phyloP scores from a whole-genome alignment of 2,329 filamentous ascomycete species.

The Helicocarpus griseus region DNA sequence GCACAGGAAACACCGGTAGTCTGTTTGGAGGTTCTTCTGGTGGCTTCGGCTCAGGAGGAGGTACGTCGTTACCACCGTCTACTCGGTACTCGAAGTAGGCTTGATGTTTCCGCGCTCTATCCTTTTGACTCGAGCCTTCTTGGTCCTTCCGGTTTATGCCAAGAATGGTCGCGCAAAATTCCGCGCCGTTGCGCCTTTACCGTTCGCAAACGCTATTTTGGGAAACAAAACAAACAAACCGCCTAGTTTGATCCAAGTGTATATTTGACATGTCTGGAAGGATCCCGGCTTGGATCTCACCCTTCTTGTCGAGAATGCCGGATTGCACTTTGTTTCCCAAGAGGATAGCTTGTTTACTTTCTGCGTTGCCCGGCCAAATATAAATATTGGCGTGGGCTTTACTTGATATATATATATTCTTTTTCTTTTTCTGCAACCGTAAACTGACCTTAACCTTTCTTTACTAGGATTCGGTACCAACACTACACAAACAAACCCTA shows the following conservation, averaged over 20 bases:
- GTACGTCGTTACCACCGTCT: constrained; percentile 14
- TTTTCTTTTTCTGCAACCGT: not conserved
- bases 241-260: not conserved
- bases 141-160: not conserved
- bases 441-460: not conserved
- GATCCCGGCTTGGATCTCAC: not conserved
- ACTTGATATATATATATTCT: not conserved
- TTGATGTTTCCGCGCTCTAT: not conserved
- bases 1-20: constrained; percentile 18
- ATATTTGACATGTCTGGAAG: not conserved
- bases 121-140: not conserved
- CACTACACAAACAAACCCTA: constrained; percentile 11
- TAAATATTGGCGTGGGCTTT: too few relatives aligned
- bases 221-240: not conserved
- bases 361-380: not conserved
- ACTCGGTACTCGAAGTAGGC: not conserved
- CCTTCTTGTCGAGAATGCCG: not conserved
- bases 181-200: not conserved
- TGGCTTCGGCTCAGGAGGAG: constrained; percentile 21
- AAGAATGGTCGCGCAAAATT: not conserved
- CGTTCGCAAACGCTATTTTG: not conserved
- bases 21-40: constrained; percentile 14
- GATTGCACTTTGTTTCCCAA: not conserved
- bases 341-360: not conserved
- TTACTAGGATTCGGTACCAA: constrained; percentile 16